Evolutionary conservation across 768 basidiomycete species (phyloP), one percentile per base, ranked within the genome.

Genomic region (Naganishia friedmannii): DNA sequence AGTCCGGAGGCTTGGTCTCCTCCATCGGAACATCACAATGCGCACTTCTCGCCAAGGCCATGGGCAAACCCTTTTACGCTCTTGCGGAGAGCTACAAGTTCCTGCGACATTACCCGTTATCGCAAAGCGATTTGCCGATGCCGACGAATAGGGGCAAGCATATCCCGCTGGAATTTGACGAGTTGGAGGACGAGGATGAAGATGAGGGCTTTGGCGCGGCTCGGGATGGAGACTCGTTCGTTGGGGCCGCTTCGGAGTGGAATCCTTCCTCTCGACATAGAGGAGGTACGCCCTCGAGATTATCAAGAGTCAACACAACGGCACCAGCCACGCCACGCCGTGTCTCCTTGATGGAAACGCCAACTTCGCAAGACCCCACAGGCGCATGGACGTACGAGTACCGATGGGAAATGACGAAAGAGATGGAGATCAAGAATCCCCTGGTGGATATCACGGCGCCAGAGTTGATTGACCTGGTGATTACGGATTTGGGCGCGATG

Each of bases 81-180:
- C 85, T 93, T 42, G 92, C 93, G 32, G 93, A 94, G 83, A 93
- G 91, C 80, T 98, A 94, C 86, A 98, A 98, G 84, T 97, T 97
- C 81, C 91, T 95, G 79, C 89, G 95, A 73, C 84, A 94, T 76
- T 98, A 96, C 83, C 94, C 94, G 1, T 76, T 82, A 45, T 78
- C 77, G 3, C 79, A 81, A 65, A 77, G 76, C 53, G 81, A 82
- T 68, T 67, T 82, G 15, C 81, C 80, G 2, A 70, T 76, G 23
- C 73, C 72, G 12, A 48, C 17, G 87, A 91, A 81, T 88, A 88
- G 81, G 83, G 89, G 70, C 85, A 84, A 78, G 87, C 91, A 74
- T 85, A 92, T 74, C 87, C 89, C 67, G 88, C 92, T 83, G 60
- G 71, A 72, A 42, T 72, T 68, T 56, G 71, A 72, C 48, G 67